Conservation (phyloP, 495 filamentous ascomycete species). For the Aspergillus diversus region DNA sequence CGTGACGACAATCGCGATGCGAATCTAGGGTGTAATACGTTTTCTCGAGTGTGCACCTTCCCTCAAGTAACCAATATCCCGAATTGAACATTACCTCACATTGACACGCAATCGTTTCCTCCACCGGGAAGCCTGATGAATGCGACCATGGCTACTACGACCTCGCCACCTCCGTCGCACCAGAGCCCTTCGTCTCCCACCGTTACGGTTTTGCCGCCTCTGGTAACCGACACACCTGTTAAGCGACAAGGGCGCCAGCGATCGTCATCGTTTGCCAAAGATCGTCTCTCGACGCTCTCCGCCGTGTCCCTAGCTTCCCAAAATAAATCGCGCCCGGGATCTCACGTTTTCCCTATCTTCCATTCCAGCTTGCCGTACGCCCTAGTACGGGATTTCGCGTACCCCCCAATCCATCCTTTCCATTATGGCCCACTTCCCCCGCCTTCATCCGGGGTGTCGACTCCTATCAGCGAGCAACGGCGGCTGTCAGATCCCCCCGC, state of each 20-base stretch:
- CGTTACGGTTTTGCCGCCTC: constrained; percentile 48
- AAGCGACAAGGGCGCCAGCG: constrained; percentile 58
- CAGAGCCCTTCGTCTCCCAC: constrained; percentile 36
- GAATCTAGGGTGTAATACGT: constrained; percentile 38
- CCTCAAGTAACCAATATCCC: constrained; percentile 27
- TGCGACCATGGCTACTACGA: constrained; percentile 63
- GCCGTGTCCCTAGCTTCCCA: constrained; percentile 59
- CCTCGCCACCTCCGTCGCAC: constrained; percentile 56
- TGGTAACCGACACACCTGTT: constrained; percentile 41
- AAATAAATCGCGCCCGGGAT: constrained; percentile 69
- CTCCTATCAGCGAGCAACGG: constrained; percentile 79
- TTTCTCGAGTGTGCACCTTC: constrained; percentile 32
- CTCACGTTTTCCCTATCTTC: constrained; percentile 79
- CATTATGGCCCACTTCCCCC: constrained; percentile 87
- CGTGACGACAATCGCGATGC: constrained; percentile 43
- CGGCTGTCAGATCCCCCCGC: constrained; percentile 80
- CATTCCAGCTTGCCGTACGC: constrained; percentile 88
- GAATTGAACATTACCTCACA: constrained; percentile 22
- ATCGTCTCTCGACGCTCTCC: constrained; percentile 72
- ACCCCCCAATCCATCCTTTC: constrained; percentile 76
- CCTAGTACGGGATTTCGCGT: constrained; percentile 94
- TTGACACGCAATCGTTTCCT: constrained; percentile 21
- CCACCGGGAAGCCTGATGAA: constrained; percentile 33
- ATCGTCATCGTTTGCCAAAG: constrained; percentile 72
- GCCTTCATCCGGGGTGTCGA: constrained; percentile 80